Percentiles rank a stretch among this genome's conserved stretches.
Conservation (phyloP, 1,284 basidiomycete species). For the Veloboletus limbatus region DNA sequence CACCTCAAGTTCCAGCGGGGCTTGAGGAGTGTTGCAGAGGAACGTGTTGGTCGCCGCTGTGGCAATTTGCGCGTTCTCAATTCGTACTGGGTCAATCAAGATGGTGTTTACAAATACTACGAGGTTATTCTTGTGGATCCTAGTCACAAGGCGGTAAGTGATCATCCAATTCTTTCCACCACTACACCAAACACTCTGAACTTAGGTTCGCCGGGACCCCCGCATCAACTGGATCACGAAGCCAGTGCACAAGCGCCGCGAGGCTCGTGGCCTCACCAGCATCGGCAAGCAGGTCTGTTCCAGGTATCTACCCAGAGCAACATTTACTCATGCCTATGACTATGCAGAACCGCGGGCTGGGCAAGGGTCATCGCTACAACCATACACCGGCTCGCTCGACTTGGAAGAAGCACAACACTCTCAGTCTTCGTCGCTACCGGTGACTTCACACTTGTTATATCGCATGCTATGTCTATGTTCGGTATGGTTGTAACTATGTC, state of each 20-base stretch:
- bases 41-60: conserved; percentile 96
- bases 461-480: conserved; percentile 16
- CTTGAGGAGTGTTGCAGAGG: conserved; percentile 92
- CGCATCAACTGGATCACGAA: conserved; percentile 99
- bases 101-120: conserved; percentile 99
- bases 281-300: conserved; percentile 85
- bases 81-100: conserved; percentile 99
- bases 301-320: not conserved
- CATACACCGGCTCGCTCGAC: conserved; percentile 88
- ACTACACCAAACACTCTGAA: conserved; percentile 4
- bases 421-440: conserved; percentile 97
- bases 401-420: conserved; percentile 98
- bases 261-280: conserved; percentile 95
- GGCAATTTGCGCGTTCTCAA: conserved; percentile 95
- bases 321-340: conserved; percentile 3
- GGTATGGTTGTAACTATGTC: conserved; percentile 19
- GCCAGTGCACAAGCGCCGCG: conserved; percentile 98
- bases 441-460: conserved; percentile 44
- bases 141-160: conserved; percentile 83
- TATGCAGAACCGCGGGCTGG: conserved; percentile 81
- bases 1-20: conserved; percentile 98
- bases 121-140: conserved; percentile 99
- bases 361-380: conserved; percentile 96
- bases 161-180: conserved; percentile 1
- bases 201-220: conserved; percentile 87